Percentiles rank a stretch among this genome's conserved stretches.
These are phyloP conservation scores for Clavispora santaluciae DNA, from an alignment of 805 yeast genomes.

Conservation along the genomic window DNA sequence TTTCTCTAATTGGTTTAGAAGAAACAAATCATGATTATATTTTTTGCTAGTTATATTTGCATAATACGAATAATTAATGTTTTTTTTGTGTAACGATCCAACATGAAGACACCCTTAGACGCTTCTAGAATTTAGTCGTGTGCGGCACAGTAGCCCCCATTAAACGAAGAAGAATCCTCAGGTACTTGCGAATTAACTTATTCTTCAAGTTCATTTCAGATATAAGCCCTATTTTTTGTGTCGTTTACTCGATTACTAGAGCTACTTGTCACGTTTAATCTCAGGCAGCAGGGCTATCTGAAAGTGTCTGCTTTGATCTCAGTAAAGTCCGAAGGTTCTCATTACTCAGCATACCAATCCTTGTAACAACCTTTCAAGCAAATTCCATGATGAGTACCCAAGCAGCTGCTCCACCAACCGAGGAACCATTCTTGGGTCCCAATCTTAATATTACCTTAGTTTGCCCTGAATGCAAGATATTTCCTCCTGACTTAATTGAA, in stretches of 20 bases:
- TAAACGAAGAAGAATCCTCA: not conserved
- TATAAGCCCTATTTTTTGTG: not conserved
- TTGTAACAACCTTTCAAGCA: not conserved
- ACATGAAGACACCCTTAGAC: not conserved
- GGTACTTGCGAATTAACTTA: not conserved
- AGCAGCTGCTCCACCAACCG: constrained; percentile 10
- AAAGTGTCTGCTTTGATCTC: not conserved
- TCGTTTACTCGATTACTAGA: constrained; percentile 2
- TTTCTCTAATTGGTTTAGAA: constrained; percentile 1
- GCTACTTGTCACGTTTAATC: not conserved
- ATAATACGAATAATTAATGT: not conserved
- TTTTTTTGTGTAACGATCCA: too few species aligned
- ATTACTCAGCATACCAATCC: not conserved
- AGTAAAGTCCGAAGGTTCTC: not conserved
- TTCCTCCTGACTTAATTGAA: constrained; percentile 93
- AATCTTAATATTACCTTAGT: constrained; percentile 84
- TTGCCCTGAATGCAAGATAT: constrained; percentile 94
- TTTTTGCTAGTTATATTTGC: not conserved
- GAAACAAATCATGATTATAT: not conserved
- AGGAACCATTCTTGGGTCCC: constrained; percentile 52
- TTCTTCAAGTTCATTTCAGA: not conserved
- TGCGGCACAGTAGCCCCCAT: not conserved
- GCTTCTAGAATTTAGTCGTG: not conserved
- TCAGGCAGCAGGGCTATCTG: not conserved
- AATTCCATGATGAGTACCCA: constrained; percentile 8